phyloP scores from a whole-genome alignment of 805 yeast species.

The Ogataea neopini region DNA sequence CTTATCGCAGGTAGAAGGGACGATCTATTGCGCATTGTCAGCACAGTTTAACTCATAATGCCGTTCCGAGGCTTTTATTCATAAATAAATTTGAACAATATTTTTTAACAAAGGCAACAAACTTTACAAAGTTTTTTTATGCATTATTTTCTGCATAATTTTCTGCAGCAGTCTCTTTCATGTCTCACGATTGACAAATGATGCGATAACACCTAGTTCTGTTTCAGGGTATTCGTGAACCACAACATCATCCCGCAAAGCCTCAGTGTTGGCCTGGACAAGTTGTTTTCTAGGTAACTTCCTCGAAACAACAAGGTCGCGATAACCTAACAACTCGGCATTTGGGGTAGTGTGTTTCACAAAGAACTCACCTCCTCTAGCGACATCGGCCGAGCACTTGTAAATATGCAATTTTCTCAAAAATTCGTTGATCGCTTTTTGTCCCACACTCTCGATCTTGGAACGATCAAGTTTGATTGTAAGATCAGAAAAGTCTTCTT shows the following conservation, averaged over 20 bases:
- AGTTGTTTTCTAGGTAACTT: slow-evolving; percentile 83
- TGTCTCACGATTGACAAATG: slow-evolving; percentile 63
- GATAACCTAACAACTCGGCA: slow-evolving; percentile 59
- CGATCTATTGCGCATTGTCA: too few relatives aligned
- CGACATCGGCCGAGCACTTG: slow-evolving; percentile 76
- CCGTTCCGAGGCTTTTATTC: too few relatives aligned
- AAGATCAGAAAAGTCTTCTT: slow-evolving; percentile 58
- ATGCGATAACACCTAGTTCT: slow-evolving; percentile 74
- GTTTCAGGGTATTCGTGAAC: slow-evolving; percentile 76
- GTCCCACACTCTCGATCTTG: slow-evolving; percentile 70
- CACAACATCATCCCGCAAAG: slow-evolving; percentile 43
- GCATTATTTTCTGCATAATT: too few relatives aligned
- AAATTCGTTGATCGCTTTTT: slow-evolving; percentile 69
- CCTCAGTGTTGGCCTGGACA: slow-evolving; percentile 76
- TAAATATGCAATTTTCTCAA: slow-evolving; percentile 71
- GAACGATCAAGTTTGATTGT: slow-evolving; percentile 57
- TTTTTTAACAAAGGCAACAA: too few relatives aligned
- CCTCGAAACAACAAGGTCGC: slow-evolving; percentile 67
- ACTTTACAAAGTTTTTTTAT: too few relatives aligned
- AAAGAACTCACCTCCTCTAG: slow-evolving; percentile 63
- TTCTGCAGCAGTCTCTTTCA: too few relatives aligned
- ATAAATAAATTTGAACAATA: too few relatives aligned
- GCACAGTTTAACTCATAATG: too few relatives aligned
- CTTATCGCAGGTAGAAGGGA: too few relatives aligned
- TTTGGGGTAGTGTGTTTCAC: slow-evolving; percentile 67